phyloP scores from a whole-genome alignment of 2,329 filamentous ascomycete species.

The Phymatotrichopsis omnivora region DNA sequence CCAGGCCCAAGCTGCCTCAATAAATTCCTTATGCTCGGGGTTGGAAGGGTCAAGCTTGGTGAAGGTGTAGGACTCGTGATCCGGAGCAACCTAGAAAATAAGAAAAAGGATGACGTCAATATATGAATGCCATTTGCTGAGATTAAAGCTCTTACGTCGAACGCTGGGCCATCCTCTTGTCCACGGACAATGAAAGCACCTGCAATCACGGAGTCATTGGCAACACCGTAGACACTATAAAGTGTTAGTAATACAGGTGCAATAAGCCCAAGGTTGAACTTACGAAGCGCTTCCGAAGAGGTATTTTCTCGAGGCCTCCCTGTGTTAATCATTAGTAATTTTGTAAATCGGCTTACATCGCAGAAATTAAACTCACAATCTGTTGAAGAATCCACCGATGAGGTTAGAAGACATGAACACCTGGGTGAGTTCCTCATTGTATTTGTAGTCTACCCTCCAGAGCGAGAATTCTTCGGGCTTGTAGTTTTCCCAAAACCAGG shows the following conservation, averaged over 20 bases:
- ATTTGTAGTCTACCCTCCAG: constrained; percentile 95
- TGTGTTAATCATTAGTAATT: too few species aligned
- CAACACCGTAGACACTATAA: constrained; percentile 64
- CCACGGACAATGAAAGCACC: constrained; percentile 94
- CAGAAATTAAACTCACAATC: too few species aligned
- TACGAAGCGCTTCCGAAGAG: constrained; percentile 73
- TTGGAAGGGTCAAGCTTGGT: constrained; percentile 88
- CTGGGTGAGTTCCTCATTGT: constrained; percentile 94
- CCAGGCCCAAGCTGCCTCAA: constrained; percentile 85
- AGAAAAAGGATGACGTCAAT: too few species aligned
- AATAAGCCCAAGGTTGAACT: not conserved
- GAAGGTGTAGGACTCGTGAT: constrained; percentile 95
- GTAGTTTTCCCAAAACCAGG: constrained; percentile 97
- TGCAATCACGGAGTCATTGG: constrained; percentile 81
- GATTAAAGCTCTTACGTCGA: constrained; percentile 59
- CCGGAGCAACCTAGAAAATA: constrained; percentile 48
- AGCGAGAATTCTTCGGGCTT: constrained; percentile 93
- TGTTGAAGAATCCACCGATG: constrained; percentile 45
- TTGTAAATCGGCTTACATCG: too few species aligned
- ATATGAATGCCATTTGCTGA: not conserved
- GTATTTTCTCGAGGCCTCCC: constrained; percentile 95
- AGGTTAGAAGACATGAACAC: constrained; percentile 99
- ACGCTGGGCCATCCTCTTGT: constrained; percentile 73
- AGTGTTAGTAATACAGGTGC: not conserved
- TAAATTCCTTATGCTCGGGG: constrained; percentile 70